A percentile compares a stretch with the other conserved stretches of the same genome.
phyloP scores from a whole-genome alignment of 169 alveolate genomes.

The Amoebophrya sp. region DNA sequence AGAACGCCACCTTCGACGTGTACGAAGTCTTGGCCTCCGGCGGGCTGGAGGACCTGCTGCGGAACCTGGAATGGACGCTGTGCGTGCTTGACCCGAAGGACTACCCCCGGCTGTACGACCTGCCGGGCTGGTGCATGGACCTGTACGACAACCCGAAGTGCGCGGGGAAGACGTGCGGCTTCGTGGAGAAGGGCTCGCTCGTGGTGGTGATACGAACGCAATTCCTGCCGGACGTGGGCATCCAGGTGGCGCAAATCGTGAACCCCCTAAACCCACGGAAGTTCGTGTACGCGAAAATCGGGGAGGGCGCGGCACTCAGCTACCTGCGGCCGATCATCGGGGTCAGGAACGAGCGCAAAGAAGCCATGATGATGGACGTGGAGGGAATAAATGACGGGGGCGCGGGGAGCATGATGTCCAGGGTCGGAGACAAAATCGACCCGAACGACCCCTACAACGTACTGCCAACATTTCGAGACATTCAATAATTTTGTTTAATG shows the following conservation, averaged over 20 bases:
- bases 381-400: not conserved
- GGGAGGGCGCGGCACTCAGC: not conserved
- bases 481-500: too few relatives aligned
- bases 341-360: not conserved
- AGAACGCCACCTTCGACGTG: not conserved
- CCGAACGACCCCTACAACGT: constrained; percentile 2
- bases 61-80: not conserved
- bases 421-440: not conserved
- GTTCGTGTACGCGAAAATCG: not conserved
- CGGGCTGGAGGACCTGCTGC: not conserved
- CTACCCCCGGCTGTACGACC: not conserved
- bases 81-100: not conserved
- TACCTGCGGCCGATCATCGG: not conserved
- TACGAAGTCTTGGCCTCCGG: not conserved
- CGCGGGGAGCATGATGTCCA: not conserved
- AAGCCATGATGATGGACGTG: not conserved
- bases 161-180: too few relatives aligned
- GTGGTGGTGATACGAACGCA: not conserved
- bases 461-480: too few relatives aligned
- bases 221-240: not conserved
- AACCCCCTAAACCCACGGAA: not conserved
- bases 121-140: not conserved
- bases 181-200: not conserved
- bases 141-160: not conserved
- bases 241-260: not conserved